Base-by-base conservation (phyloP, 2,329 filamentous ascomycete species). In the Colletotrichum eleusines region DNA sequence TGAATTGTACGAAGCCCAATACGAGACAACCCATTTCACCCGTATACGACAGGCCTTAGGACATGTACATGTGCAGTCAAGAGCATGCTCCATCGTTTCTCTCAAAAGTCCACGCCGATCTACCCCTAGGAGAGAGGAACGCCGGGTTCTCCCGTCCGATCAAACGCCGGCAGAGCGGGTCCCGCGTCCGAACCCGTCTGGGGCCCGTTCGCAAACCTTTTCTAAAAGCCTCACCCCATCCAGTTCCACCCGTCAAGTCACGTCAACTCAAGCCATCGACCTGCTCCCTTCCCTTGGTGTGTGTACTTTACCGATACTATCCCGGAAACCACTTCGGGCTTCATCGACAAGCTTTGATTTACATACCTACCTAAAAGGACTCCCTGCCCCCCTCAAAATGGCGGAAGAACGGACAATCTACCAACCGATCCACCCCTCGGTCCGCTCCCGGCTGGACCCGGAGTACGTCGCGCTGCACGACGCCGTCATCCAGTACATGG, bases 381-480 rank as follows among this genome's bases (percentile, higher is more conserved):
- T 14, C 38, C n/a, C 14, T n/a, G n/a, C n/a, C 33, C 12, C 1
- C 1, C 31, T 1, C 31, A 54, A 35, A 23, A 67, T 67, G 64
- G 1, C 26, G 16, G 38, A 55, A 26, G 12, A 23, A 58, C 48
- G 33, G 46, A 69, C 73, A 40, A 73, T 75, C 40, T 75, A 75
- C 73, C 80, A 81, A 50, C 80, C 80, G 35, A 75, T 82, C 60
- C 77, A 81, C 70, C 76, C 77, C 12, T 70, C 72, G 23, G 74
- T 82, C 38, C 78, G 78, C 20, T 66, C 72, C 2, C 64, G 59
- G 7, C 76, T 83, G 1, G 81, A 83, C 74, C 78, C 80, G 14
- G 77, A 82, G 66, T 83, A 83, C 50, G 78, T 81, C 40, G 74
- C 75, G 40, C 79, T 81, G 58, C 81, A 83, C 70, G 80, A 83